These are phyloP conservation scores for Ensete ventricosum DNA, from an alignment of 176 grass and related monocot species.

Conservation along the genomic window DNA sequence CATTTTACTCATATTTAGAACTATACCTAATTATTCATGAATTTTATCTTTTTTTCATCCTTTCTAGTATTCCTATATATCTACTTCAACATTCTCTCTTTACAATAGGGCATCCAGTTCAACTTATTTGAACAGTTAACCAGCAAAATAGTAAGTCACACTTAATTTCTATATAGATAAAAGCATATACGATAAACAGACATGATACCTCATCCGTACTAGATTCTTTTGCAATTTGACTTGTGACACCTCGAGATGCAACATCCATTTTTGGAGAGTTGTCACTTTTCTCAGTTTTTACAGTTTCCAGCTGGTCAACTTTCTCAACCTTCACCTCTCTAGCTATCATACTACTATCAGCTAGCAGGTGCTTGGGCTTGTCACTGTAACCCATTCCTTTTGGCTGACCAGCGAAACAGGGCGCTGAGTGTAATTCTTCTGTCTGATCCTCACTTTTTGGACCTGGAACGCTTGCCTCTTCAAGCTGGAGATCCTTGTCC, in stretches of 20 bases:
- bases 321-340: constrained; percentile 29
- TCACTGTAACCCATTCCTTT: constrained; percentile 1
- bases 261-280: constrained; percentile 20
- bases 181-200: background rate
- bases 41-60: no score
- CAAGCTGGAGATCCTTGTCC: constrained; percentile 22
- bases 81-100: background rate
- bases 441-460: constrained; percentile 24
- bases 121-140: background rate
- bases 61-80: no score
- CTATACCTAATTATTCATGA: no score
- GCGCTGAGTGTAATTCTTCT: constrained; percentile 18
- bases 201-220: constrained; percentile 38
- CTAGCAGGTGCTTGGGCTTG: background rate
- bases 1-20: no score
- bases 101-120: background rate
- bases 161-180: background rate
- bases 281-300: constrained; percentile 27
- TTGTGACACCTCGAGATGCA: constrained; percentile 13
- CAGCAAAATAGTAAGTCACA: background rate
- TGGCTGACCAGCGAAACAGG: background rate
- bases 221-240: constrained; percentile 25
- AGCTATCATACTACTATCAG: constrained; percentile 2
- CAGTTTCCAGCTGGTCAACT: constrained; percentile 22
- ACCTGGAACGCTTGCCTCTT: constrained; percentile 13